A percentile compares a stretch with the other conserved stretches of the same genome.
Evolutionary conservation across 805 yeast species (phyloP).

Genomic region (Hanseniaspora valbyensis): DNA sequence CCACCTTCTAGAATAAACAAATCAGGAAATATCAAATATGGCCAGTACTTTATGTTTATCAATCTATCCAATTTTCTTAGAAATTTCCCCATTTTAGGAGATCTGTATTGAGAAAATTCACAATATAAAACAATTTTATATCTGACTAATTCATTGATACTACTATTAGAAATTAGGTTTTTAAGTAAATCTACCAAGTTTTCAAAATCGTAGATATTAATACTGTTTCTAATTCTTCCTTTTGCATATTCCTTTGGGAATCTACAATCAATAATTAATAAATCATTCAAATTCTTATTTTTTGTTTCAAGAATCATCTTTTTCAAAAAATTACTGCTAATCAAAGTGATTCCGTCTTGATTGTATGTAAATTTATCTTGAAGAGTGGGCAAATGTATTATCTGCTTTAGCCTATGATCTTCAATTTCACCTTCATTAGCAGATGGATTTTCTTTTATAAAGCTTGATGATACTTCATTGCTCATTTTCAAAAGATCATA

Average conservation of each 20-base stretch:
- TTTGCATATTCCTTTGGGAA: constrained; percentile 87
- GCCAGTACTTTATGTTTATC: constrained; percentile 63
- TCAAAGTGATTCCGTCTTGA: constrained; percentile 12
- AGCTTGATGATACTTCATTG: background rate
- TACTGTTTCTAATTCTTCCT: constrained; percentile 80
- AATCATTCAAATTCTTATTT: background rate
- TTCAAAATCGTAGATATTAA: constrained; percentile 62
- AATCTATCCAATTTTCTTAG: constrained; percentile 74
- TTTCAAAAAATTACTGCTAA: background rate
- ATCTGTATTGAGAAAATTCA: constrained; percentile 84
- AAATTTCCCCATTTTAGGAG: constrained; percentile 87
- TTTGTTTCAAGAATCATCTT: background rate
- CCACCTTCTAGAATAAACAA: constrained; percentile 85
- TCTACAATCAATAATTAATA: constrained; percentile 66
- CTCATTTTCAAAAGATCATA: constrained; percentile 5
- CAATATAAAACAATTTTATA: constrained; percentile 66
- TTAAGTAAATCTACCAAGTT: constrained; percentile 42
- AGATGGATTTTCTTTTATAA: background rate
- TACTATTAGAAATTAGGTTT: constrained; percentile 10
- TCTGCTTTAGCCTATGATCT: background rate
- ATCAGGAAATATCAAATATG: constrained; percentile 76
- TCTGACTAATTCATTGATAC: constrained; percentile 12
- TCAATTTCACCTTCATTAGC: background rate
- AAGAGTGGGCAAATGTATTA: constrained; percentile 4
- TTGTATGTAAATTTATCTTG: constrained; percentile 7